Evolutionary conservation across 1,139 yeast genomes (phyloP).

Genomic region (Blastobotrys aristatus): DNA sequence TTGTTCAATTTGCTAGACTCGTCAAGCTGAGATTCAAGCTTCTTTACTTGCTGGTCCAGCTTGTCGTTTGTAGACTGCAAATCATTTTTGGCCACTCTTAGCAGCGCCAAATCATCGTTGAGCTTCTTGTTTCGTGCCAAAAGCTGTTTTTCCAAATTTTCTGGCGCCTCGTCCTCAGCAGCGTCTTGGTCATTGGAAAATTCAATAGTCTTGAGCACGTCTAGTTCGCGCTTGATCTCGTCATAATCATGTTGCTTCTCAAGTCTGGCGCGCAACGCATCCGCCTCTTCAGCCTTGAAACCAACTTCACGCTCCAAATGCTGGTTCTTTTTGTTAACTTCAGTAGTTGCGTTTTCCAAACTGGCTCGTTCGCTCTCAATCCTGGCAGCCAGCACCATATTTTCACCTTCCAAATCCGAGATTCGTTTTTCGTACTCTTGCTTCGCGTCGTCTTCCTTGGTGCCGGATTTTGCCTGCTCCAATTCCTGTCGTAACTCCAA

Average conservation of each 20-base stretch:
- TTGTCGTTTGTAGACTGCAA: slow-evolving; percentile 38
- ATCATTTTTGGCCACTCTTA: slow-evolving; percentile 50
- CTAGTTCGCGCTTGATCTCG: slow-evolving; percentile 69
- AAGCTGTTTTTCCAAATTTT: slow-evolving; percentile 39
- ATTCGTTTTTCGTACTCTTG: slow-evolving; percentile 29
- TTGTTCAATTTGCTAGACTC: slow-evolving; percentile 44
- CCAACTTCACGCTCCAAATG: slow-evolving; percentile 44
- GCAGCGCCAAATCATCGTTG: slow-evolving; percentile 53
- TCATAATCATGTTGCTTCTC: slow-evolving; percentile 78
- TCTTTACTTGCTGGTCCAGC: slow-evolving; percentile 39
- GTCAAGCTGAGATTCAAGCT: slow-evolving; percentile 41
- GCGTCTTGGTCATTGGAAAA: slow-evolving; percentile 47
- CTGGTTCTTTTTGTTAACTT: slow-evolving; percentile 38
- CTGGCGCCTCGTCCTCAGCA: slow-evolving; percentile 14
- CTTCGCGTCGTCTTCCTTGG: slow-evolving; percentile 45
- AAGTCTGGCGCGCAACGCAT: slow-evolving; percentile 48
- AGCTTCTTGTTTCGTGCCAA: slow-evolving; percentile 57
- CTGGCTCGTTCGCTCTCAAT: slow-evolving; percentile 40
- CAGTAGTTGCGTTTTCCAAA: slow-evolving; percentile 14
- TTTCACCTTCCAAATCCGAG: slow-evolving; percentile 45
- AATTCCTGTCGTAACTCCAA: slow-evolving; percentile 66
- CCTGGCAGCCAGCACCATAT: slow-evolving; percentile 54
- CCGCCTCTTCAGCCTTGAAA: slow-evolving; percentile 48
- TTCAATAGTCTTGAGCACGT: slow-evolving; percentile 66
- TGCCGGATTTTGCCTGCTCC: slow-evolving; percentile 47